Base-by-base conservation (phyloP, 1,284 basidiomycete genomes). In the Bondarzewia mesenterica region DNA sequence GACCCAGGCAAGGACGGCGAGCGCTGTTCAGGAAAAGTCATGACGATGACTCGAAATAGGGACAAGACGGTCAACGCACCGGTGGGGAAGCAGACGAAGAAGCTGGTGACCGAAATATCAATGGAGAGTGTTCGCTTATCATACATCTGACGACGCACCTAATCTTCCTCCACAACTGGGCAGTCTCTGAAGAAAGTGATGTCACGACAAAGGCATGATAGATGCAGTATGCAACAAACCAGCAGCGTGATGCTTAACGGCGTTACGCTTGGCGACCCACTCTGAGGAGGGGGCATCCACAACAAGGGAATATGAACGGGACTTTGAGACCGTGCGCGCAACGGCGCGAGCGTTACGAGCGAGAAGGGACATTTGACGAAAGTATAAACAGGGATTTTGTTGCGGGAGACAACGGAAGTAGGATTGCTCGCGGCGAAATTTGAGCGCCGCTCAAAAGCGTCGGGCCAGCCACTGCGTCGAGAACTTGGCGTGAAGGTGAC, bases 131-230 rank as follows among this genome's bases (percentile, higher is more conserved):
- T 7, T 32, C 29, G n/a, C 3, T 32, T n/a, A n/a, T 3, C 12
- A 32, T 4, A 32, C 1, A 32, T 7, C 5, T 32, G n/a, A 7
- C 29, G 29, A 57, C 70, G 42, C 55, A 88, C 87, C 87, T 89
- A 63, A 92, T 86, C 71, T 83, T 89, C 60, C 88, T 80, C 89
- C 89, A 92, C 54, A 91, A 76, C 45, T 85, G 74, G 39, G 83
- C 72, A 29, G 87, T 85, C 55, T 81, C 87, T 90, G 60, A 27
- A 47, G 10, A 6, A 8, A 38, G 42, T 27, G 51, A 23, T 26
- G 47, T 51, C 40, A 54, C 43, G 44, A 39, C 45, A 45, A 32
- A 47, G 43, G 44, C 39, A 22, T 8, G 26, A 27, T 25, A 7
- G 12, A 41, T 22, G 12, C 23, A 53, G 41, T 44, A 47, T 44